Conservation (phyloP, 2,329 filamentous ascomycete genomes). For the Alternaria brassicicola region DNA sequence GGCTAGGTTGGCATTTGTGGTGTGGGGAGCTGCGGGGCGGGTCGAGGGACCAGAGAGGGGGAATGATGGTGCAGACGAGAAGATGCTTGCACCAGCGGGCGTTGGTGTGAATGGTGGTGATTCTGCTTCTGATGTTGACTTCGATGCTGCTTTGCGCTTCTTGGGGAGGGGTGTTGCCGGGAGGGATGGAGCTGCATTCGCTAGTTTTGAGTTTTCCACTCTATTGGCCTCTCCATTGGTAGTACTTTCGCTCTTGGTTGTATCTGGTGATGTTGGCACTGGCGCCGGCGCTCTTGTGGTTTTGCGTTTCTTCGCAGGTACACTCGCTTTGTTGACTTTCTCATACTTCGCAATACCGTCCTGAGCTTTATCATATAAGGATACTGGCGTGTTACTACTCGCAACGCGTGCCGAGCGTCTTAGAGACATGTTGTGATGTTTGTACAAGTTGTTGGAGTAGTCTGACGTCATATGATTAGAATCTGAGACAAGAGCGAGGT, state of each 20-base stretch:
- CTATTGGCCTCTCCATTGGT: background rate
- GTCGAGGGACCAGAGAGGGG: constrained; percentile 56
- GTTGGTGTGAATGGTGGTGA: constrained; percentile 51
- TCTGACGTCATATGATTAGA: constrained; percentile 32
- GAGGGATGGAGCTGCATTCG: constrained; percentile 20
- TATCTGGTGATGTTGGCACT: constrained; percentile 3
- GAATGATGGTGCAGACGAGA: constrained; percentile 39
- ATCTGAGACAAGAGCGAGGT: constrained; percentile 54
- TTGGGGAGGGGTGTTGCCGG: constrained; percentile 44
- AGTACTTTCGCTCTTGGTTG: constrained; percentile 1
- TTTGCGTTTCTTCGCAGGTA: constrained; percentile 36
- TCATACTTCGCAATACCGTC: constrained; percentile 17
- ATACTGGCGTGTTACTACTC: constrained; percentile 30
- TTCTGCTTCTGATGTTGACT: background rate
- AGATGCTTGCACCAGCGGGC: constrained; percentile 56
- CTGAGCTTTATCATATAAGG: constrained; percentile 20
- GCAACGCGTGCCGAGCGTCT: constrained; percentile 59
- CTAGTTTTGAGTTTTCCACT: constrained; percentile 2
- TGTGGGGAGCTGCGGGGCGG: constrained; percentile 67
- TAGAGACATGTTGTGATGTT: constrained; percentile 54
- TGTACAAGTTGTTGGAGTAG: background rate
- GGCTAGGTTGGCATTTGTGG: constrained; percentile 73
- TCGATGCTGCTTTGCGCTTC: constrained; percentile 26
- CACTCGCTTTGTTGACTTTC: constrained; percentile 15
- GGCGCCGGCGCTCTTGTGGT: constrained; percentile 13